A percentile compares a stretch with the other conserved stretches of the same genome.
phyloP scores from a whole-genome alignment of 306 rosid genomes.

The Sphenostylis stenocarpa region DNA sequence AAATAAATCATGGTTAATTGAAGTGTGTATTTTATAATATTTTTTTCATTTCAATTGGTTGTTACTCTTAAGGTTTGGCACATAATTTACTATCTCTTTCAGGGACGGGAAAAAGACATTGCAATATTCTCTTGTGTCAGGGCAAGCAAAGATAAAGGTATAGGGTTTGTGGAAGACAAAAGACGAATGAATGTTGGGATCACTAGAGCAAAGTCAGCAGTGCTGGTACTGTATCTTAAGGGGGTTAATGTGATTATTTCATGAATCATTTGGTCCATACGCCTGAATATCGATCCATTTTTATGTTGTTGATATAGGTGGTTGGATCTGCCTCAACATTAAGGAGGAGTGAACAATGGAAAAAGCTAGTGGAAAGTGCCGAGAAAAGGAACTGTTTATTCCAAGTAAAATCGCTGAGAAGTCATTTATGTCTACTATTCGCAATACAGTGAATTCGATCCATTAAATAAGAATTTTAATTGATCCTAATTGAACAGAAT shows the following conservation, averaged over 20 bases:
- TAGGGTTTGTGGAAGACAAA: conserved; percentile 78
- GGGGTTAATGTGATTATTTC: conserved; percentile 8
- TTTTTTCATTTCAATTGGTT: not conserved
- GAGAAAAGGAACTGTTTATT: conserved; percentile 56
- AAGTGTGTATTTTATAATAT: not conserved
- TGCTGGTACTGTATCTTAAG: conserved; percentile 59
- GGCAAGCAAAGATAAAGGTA: conserved; percentile 67
- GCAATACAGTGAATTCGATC: conserved; percentile 13
- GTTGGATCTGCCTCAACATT: conserved; percentile 91
- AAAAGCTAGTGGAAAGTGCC: conserved; percentile 81
- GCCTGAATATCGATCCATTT: conserved; percentile 10
- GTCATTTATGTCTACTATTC: conserved; percentile 1
- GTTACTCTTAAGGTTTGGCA: not conserved
- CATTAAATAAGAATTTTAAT: not conserved
- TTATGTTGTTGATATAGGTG: conserved; percentile 52
- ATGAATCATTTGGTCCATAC: not conserved
- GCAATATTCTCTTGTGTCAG: conserved; percentile 92
- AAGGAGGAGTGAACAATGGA: conserved; percentile 72
- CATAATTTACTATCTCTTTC: conserved; percentile 1
- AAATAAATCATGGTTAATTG: not conserved
- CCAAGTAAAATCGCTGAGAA: conserved; percentile 53
- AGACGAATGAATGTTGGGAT: conserved; percentile 93
- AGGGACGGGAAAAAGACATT: conserved; percentile 96
- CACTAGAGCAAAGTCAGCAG: conserved; percentile 93
- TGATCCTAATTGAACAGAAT: not conserved